phyloP scores from a whole-genome alignment of 2,329 filamentous ascomycete genomes.

The Tothia fuscella region DNA sequence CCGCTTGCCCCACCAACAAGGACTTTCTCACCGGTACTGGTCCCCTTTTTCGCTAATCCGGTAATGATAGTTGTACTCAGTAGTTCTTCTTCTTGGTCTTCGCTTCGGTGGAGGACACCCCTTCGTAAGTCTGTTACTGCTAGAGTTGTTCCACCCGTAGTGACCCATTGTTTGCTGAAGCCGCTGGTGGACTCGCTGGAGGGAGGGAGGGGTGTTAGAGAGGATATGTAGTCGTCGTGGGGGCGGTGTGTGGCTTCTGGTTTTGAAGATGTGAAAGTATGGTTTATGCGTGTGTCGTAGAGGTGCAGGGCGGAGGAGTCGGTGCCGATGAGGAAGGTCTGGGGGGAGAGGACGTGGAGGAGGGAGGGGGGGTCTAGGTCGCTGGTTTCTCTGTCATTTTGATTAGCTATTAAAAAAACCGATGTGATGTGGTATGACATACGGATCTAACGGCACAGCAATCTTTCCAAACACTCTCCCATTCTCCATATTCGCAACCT shows the following conservation, averaged over 20 bases:
- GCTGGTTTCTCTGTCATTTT: constrained; percentile 14
- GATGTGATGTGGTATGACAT: constrained; percentile 14
- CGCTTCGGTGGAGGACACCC: constrained; percentile 76
- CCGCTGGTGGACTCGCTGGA: constrained; percentile 73
- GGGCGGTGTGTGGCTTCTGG: constrained; percentile 73
- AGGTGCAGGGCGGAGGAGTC: constrained; percentile 85
- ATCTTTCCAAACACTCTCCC: constrained; percentile 71
- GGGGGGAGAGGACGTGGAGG: constrained; percentile 72
- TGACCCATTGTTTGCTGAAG: constrained; percentile 89
- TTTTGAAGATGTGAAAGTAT: constrained; percentile 35
- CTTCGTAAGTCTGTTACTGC: constrained; percentile 80
- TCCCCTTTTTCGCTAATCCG: constrained; percentile 58
- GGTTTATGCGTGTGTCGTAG: constrained; percentile 61
- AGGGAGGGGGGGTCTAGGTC: constrained; percentile 63
- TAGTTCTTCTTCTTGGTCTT: constrained; percentile 90
- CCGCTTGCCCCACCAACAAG: constrained; percentile 69
- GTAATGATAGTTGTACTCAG: constrained; percentile 69
- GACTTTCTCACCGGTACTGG: constrained; percentile 61
- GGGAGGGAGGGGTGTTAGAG: constrained; percentile 70
- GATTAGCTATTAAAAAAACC: constrained; percentile 8
- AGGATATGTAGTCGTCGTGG: constrained; percentile 87
- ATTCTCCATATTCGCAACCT: constrained; percentile 45
- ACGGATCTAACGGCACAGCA: constrained; percentile 50
- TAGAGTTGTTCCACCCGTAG: constrained; percentile 81
- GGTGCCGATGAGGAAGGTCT: constrained; percentile 77